Percentiles rank a stretch among this genome's conserved stretches.
Conservation (phyloP, 2,329 filamentous ascomycete genomes). For the Calonectria pseudoturangicola region DNA sequence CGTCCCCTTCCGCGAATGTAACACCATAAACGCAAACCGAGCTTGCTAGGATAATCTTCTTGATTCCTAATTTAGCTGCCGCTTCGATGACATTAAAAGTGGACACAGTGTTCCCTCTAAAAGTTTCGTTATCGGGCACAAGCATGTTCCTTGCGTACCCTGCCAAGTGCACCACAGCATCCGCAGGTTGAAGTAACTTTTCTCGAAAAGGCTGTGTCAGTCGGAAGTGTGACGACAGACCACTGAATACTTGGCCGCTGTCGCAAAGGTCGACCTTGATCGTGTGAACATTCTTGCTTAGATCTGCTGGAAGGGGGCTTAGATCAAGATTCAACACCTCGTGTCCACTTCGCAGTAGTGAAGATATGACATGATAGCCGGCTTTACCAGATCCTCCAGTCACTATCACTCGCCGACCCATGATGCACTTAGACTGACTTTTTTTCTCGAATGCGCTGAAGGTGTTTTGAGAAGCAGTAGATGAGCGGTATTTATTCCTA, state of each 20-base stretch:
- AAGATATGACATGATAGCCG: conserved; percentile 59
- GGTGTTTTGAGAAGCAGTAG: not conserved
- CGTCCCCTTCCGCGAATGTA: conserved; percentile 75
- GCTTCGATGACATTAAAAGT: conserved; percentile 80
- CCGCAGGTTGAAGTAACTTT: conserved; percentile 65
- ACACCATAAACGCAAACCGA: conserved; percentile 78
- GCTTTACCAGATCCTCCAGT: conserved; percentile 61
- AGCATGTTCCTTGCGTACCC: conserved; percentile 77
- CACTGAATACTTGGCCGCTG: conserved; percentile 62
- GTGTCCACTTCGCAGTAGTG: conserved; percentile 58
- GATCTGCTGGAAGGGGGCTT: conserved; percentile 49
- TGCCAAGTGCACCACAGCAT: conserved; percentile 78
- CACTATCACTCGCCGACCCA: conserved; percentile 53
- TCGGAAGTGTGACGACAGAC: conserved; percentile 68
- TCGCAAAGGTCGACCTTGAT: conserved; percentile 60
- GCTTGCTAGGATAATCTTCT: conserved; percentile 77
- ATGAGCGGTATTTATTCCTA: not conserved
- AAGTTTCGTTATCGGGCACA: conserved; percentile 76
- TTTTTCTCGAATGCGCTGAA: not conserved
- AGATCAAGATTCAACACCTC: conserved; percentile 61
- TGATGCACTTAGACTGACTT: not conserved
- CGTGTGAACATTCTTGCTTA: conserved; percentile 54
- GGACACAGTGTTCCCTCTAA: conserved; percentile 71
- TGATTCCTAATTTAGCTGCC: conserved; percentile 76
- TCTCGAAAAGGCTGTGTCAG: conserved; percentile 56